Evolutionary conservation across 768 basidiomycete species (phyloP).

Genomic region (Leccinellum luteum): DNA sequence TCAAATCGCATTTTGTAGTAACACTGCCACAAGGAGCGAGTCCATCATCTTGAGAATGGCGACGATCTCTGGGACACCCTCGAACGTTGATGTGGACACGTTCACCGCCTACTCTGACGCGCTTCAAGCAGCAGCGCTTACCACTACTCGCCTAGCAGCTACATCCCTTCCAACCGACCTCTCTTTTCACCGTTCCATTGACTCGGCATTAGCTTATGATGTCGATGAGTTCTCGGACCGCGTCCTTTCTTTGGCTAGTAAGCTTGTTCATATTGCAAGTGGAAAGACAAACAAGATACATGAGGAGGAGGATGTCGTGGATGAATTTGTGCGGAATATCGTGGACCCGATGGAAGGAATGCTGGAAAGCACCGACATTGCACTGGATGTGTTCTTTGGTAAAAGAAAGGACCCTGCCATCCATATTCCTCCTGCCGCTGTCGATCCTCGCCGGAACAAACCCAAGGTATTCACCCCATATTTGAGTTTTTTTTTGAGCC

Average conservation of each 20-base stretch:
- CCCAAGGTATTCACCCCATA: conserved; percentile 30
- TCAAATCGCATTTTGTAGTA: not conserved
- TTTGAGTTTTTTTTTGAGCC: not conserved
- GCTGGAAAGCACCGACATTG: conserved; percentile 82
- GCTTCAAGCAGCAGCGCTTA: conserved; percentile 60
- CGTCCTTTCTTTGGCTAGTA: conserved; percentile 65
- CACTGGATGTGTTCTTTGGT: conserved; percentile 76
- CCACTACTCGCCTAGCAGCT: conserved; percentile 60
- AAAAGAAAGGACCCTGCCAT: conserved; percentile 66
- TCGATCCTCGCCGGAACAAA: conserved; percentile 18
- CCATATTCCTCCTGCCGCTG: conserved; percentile 44
- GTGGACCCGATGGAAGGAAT: conserved; percentile 85
- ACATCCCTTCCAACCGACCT: conserved; percentile 69
- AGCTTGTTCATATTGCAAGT: conserved; percentile 52
- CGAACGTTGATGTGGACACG: conserved; percentile 19
- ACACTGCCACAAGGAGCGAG: not conserved
- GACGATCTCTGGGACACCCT: not conserved
- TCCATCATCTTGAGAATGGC: conserved; percentile 11
- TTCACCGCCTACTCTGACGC: conserved; percentile 56
- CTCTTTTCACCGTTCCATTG: conserved; percentile 86
- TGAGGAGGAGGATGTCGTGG: conserved; percentile 78
- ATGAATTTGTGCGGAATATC: conserved; percentile 73
- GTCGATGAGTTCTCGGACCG: conserved; percentile 68
- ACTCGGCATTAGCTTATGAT: conserved; percentile 62
- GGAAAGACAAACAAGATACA: conserved; percentile 41